Percentiles rank a stretch among this genome's conserved stretches.
Evolutionary conservation across 1,139 yeast species (phyloP).

Genomic region (Debaryomyces sp.): DNA sequence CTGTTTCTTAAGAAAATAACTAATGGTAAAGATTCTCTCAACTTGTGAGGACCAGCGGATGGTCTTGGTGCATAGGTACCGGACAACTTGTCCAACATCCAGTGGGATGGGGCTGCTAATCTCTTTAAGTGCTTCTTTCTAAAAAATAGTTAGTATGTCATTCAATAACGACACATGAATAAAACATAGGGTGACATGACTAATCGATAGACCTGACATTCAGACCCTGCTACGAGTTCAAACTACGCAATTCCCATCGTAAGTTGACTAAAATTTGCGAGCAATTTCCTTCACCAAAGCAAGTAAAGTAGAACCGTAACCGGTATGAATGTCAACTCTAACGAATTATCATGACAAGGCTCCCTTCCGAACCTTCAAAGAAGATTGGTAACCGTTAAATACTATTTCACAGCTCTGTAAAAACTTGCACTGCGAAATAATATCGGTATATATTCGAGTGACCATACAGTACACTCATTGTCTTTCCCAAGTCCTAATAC

Average conservation of each 20-base stretch:
- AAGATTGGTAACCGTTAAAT: constrained; percentile 27
- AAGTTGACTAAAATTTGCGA: neutral
- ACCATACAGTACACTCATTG: constrained; percentile 5
- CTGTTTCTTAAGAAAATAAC: constrained; percentile 97
- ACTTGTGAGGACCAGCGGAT: constrained; percentile 98
- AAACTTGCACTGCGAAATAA: neutral
- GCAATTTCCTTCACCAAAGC: constrained; percentile 7
- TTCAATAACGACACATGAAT: neutral
- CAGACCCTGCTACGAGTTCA: constrained; percentile 2
- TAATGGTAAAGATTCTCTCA: constrained; percentile 96
- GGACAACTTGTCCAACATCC: constrained; percentile 99
- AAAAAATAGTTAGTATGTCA: constrained; percentile 30
- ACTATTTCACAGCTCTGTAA: neutral
- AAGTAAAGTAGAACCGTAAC: constrained; percentile 1
- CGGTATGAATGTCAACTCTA: constrained; percentile 8
- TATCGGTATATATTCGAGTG: constrained; percentile 10
- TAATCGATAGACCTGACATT: constrained; percentile 21
- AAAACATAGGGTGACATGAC: constrained; percentile 6
- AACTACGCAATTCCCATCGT: neutral
- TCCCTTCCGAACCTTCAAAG: constrained; percentile 24
- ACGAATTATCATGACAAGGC: constrained; percentile 34
- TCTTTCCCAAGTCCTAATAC: constrained; percentile 5
- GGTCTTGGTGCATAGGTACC: constrained; percentile 99
- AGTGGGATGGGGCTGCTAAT: constrained; percentile 98
- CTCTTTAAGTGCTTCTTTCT: constrained; percentile 97